Base-by-base conservation (phyloP, 257 asterid genomes). In the Gynochthodes officinalis region DNA sequence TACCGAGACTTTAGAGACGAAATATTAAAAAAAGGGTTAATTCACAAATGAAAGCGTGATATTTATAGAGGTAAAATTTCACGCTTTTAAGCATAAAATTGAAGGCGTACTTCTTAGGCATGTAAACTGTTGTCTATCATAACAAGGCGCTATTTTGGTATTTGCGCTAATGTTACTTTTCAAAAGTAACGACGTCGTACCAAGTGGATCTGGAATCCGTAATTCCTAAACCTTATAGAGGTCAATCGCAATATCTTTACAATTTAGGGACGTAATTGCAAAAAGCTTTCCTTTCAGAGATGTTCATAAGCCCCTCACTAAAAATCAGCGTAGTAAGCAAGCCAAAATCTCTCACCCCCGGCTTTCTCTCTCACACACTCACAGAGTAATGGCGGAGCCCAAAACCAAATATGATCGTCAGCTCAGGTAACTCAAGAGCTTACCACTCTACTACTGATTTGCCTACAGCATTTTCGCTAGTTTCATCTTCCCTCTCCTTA, bases 331-430 rank as follows among this genome's bases (percentile, higher is more conserved):
- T 67, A 30, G 5, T 15, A n/a, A 67, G 60, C 42, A 67, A 67
- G 72, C 72, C 12, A 3, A 67, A 48, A 35, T 30, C 33, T 44
- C 13, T 0, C 43, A 9, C 65, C 68, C 7, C 27, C 9, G 25
- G 4, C 23, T 2, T 1, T 19, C 10, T 19, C 50, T 18, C 61
- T 28, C 62, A 14, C 71, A 46, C 40, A 66, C 27, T 27, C 14
- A 46, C 71, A 67, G 13, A 65, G 71, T 79, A 78, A 93, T 93
- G 97, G 98, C 97, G 74, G 98, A 93, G 78, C 87, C 94, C 75
- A 91, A 88, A 76, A 83, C 81, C 81, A 93, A 93, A 75, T 93
- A 94, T 89, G 99, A 94, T 91, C 99, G 99, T 63, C 99, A 91
- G 81, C 96, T 94, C 86, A 91, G 98, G 97, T 90, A 79, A 61